Base-by-base conservation (phyloP, 2,329 filamentous ascomycete species). In the Xylaria sp. region DNA sequence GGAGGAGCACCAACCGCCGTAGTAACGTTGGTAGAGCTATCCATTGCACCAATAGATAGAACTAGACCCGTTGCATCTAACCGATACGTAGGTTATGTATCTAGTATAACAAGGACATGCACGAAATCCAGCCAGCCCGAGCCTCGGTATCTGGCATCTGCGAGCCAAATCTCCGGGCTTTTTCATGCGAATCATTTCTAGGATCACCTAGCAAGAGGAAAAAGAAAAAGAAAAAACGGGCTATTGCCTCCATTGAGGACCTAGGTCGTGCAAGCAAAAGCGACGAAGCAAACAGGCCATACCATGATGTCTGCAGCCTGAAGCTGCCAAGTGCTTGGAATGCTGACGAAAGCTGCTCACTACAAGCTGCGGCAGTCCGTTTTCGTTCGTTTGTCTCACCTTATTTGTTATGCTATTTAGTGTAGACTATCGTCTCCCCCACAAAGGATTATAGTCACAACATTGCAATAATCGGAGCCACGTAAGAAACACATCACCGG, bases 161-260 rank as follows among this genome's bases (percentile, higher is more conserved):
- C 56, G 23, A 64, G 64, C 66, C 34, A 67, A 70, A 70, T 65
- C 51, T 66, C 65, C 66, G 63, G 69, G 20, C 18, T 62, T 23
- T 66, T 56, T 28, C 28, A 71, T 69, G 69, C 63, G 56, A 64
- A 65, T 62, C 62, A 60, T 52, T 60, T 23, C 50, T 25, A 44
- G 60, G 52, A 50, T 52, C 18, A 37, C 52, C 52, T 46, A 61
- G 18, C 39, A 50, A 39, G 48, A 57, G 39, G 37, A 13, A 39
- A 50, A 66, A 56, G 18, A 37, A 57, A 57, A 50, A 54, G 41
- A 46, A n/a, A 46, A 46, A n/a, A n/a, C 1, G 23, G 59, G 13
- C 15, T 23, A 41, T 25, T 23, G 28, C 32, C 28, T 20, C 51
- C 37, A 54, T 28, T 46, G 41, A 18, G 15, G 8, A 46, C n/a